A percentile compares a stretch with the other conserved stretches of the same genome.
Evolutionary conservation across 2,329 filamentous ascomycete species (phyloP).

Genomic region (Sordariomycetes sp.): DNA sequence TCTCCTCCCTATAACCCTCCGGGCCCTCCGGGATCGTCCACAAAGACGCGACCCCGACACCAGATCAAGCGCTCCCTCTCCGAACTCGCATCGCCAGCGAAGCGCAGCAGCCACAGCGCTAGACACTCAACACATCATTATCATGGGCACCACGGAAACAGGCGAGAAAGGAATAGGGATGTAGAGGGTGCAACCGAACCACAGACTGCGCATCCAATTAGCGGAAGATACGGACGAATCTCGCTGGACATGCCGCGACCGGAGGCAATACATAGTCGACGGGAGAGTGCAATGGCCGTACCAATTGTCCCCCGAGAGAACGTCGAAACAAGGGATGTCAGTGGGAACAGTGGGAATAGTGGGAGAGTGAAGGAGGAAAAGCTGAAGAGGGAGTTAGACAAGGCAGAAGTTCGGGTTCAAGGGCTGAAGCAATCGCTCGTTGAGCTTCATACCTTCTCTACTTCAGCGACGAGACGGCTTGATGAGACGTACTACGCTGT

Average conservation of each 20-base stretch:
- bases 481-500: constrained; percentile 69
- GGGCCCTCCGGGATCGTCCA: neutral
- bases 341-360: no score
- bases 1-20: neutral
- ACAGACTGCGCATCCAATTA: constrained; percentile 14
- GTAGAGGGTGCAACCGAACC: constrained; percentile 13
- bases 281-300: constrained; percentile 25
- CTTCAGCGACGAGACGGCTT: constrained; percentile 53
- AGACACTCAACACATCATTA: constrained; percentile 16
- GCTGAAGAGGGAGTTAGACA: constrained; percentile 25
- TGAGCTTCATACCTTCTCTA: constrained; percentile 50
- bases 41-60: no score
- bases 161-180: constrained; percentile 15
- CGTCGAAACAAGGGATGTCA: no score
- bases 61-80: constrained; percentile 47
- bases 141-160: constrained; percentile 20
- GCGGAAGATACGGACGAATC: constrained; percentile 11
- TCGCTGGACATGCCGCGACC: constrained; percentile 37
- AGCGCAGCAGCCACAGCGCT: constrained; percentile 14
- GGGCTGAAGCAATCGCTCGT: constrained; percentile 41
- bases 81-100: constrained; percentile 40
- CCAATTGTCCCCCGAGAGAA: no score
- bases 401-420: constrained; percentile 18
- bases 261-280: constrained; percentile 34
- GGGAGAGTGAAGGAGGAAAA: constrained; percentile 26